Percentiles rank a stretch among this genome's conserved stretches.
These are phyloP conservation scores for Pezicula radicicola DNA, from an alignment of 2,329 filamentous ascomycete genomes.

Conservation along the genomic window DNA sequence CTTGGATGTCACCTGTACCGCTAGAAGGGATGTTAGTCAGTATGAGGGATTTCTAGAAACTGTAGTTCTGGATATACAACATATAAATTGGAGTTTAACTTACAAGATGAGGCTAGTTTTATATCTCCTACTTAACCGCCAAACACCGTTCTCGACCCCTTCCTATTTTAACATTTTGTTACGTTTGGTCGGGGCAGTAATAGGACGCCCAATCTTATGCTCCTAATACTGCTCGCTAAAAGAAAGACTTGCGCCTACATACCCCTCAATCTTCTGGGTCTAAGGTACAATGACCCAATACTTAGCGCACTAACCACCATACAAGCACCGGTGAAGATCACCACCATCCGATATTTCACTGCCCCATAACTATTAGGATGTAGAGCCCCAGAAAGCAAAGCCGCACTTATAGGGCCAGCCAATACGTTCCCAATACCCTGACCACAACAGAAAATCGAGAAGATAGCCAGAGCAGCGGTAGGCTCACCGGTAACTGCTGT, in stretches of 20 bases:
- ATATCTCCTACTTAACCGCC: too few species aligned
- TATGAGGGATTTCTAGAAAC: too few species aligned
- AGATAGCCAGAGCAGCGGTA: conserved; percentile 22
- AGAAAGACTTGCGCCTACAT: neutral
- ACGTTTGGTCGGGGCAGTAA: too few species aligned
- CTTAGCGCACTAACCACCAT: conserved; percentile 15
- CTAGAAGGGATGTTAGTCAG: too few species aligned
- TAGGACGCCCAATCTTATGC: too few species aligned
- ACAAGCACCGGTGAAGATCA: conserved; percentile 19
- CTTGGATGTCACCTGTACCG: too few species aligned
- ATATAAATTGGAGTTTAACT: too few species aligned
- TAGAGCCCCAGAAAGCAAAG: conserved; percentile 15
- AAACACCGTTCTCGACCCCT: too few species aligned
- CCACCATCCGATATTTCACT: conserved; percentile 14
- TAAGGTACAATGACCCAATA: conserved; percentile 11
- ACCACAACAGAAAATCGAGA: conserved; percentile 26
- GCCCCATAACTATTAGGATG: conserved; percentile 13
- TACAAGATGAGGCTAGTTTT: too few species aligned
- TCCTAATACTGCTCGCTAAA: too few species aligned
- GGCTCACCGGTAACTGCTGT: conserved; percentile 27
- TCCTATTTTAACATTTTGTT: too few species aligned
- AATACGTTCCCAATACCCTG: conserved; percentile 31
- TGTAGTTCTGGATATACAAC: too few species aligned
- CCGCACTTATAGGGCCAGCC: conserved; percentile 27
- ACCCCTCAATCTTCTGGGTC: neutral